Conservation (phyloP, 805 yeast genomes). For the Wickerhamomyces canadensis region DNA sequence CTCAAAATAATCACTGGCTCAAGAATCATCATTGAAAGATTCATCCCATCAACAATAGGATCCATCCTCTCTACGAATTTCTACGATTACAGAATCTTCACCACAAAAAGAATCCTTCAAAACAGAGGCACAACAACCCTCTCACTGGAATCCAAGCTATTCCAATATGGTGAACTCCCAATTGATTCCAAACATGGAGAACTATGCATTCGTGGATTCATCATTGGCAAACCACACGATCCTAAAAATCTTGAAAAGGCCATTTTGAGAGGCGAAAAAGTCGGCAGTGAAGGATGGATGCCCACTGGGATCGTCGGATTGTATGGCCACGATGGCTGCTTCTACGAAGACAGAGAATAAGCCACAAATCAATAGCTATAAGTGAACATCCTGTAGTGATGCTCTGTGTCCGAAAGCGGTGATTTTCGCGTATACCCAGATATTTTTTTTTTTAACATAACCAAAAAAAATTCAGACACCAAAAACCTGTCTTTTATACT, state of each 20-base stretch:
- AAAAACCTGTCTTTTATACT: no score
- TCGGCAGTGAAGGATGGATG: slow-evolving; percentile 46
- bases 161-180: slow-evolving; percentile 25
- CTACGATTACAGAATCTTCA: slow-evolving; percentile 53
- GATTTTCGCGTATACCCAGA: no score
- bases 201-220: slow-evolving; percentile 58
- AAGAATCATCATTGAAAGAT: slow-evolving; percentile 47
- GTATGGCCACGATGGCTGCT: slow-evolving; percentile 71
- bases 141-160: slow-evolving; percentile 53
- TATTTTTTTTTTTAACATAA: no score
- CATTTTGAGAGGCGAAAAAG: slow-evolving; percentile 24
- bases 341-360: slow-evolving; percentile 50
- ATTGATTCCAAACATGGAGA: slow-evolving; percentile 41
- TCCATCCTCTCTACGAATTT: slow-evolving; percentile 54
- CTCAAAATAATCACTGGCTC: slow-evolving; percentile 42
- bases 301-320: slow-evolving; percentile 47
- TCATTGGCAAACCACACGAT: slow-evolving; percentile 48
- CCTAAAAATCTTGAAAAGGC: slow-evolving; percentile 25
- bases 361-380: no score
- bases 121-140: slow-evolving; percentile 57
- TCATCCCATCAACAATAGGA: slow-evolving; percentile 43
- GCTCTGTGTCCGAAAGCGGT: no score
- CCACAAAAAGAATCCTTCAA: slow-evolving; percentile 26
- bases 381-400: no score
- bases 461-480: no score